Evolutionary conservation across 768 basidiomycete species (phyloP).

Genomic region (Amanita inopinata): DNA sequence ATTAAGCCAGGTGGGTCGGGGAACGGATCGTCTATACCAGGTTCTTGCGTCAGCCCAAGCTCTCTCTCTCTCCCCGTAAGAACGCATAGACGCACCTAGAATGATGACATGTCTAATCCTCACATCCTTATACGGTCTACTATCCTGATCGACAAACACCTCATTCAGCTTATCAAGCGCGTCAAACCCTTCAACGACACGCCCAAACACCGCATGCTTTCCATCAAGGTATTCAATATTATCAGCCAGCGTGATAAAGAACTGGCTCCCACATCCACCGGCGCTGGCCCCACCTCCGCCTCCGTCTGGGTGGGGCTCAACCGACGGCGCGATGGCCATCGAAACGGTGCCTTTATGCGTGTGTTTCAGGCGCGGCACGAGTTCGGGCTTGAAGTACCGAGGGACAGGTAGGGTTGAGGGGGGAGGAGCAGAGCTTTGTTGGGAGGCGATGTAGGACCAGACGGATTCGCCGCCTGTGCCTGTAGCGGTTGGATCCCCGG

Average conservation of each 20-base stretch:
- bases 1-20: constrained; percentile 75
- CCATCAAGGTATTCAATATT: constrained; percentile 94
- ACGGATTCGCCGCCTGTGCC: constrained; percentile 91
- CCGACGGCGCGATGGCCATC: constrained; percentile 90
- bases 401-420: constrained; percentile 28
- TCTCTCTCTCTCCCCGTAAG: no score
- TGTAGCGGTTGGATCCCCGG: constrained; percentile 92
- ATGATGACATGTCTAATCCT: constrained; percentile 93
- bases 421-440: constrained; percentile 14
- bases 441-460: constrained; percentile 63
- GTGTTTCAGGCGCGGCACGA: constrained; percentile 79
- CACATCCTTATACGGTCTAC: constrained; percentile 88
- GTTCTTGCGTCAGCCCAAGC: no score
- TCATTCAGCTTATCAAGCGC: constrained; percentile 92
- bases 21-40: constrained; percentile 97
- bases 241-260: constrained; percentile 89
- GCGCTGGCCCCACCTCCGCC: constrained; percentile 26
- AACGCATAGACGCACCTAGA: constrained; percentile 46
- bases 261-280: constrained; percentile 85
- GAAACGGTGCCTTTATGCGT: constrained; percentile 80
- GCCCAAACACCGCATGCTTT: constrained; percentile 87
- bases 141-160: constrained; percentile 79
- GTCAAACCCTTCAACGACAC: constrained; percentile 89
- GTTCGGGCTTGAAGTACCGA: constrained; percentile 87
- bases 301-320: constrained; percentile 25